Evolutionary conservation across 768 basidiomycete genomes (phyloP), one percentile per base, ranked within the genome.

Genomic region (Cystofilobasidium macerans): DNA sequence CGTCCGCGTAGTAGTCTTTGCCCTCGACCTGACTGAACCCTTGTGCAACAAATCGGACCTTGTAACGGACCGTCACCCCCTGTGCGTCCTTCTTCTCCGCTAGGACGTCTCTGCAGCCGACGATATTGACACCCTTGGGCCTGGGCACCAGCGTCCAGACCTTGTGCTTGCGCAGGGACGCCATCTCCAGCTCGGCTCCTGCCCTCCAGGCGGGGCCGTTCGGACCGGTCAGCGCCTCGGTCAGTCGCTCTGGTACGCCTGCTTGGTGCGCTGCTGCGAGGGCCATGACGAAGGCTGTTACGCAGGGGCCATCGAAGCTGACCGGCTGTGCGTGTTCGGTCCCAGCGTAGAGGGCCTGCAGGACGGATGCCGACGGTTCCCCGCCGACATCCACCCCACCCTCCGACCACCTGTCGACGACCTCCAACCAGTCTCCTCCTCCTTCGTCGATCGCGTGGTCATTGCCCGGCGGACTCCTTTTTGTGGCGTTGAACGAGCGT

Each of bases 81-180:
- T 57, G 30, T 36, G 13, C 56, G 56, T 57, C 35, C 56, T 57
- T 57, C 56, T 57, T 57, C 22, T 57, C 56, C 13, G 56, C 35
- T 8, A 57, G 35, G 22, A 57, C 56, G 8, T 32, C 28, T 32
- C 35, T 7, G 35, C 56, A 57, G 56, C 56, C 56, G 30, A 57
- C 28, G 35, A 57, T 30, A 28, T 57, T 57, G 12, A 57, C 56
- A n/a, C n/a, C n/a, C n/a, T n/a, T n/a, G n/a, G n/a, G n/a, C n/a
- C n/a, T n/a, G n/a, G n/a, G n/a, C n/a, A n/a, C n/a, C n/a, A n/a
- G n/a, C n/a, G n/a, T n/a, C n/a, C n/a, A 48, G 47, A 48, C 47
- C 47, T 48, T 26, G 47, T 48, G 47, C 47, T 48, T 48, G 8
- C 20, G 47, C 47, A 48, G 47, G 12, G 47, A 48, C 47, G 47